Base-by-base conservation (phyloP, 2,329 filamentous ascomycete species). In the Pseudogymnoascus sp. region DNA sequence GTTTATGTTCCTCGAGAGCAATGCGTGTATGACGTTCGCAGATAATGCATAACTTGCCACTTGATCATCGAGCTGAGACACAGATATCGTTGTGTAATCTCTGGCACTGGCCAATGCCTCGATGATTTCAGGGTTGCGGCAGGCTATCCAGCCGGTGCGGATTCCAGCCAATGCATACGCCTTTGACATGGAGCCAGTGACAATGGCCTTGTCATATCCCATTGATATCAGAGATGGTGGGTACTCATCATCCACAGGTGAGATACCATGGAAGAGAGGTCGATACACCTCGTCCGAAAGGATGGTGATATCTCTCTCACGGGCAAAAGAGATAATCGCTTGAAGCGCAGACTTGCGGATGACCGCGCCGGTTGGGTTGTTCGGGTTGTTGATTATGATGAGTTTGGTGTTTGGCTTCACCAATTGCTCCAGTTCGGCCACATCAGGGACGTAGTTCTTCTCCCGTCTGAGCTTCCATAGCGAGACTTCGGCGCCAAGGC, bases 81-180 rank as follows among this genome's bases (percentile, higher is more conserved):
- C 90, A 40, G 88, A 89, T 69, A 96, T 96, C 25, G 89, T 92
- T 3, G 90, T 96, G 77, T 95, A 96, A 73, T 95, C 88, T 42
- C 91, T 81, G 1, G 87, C 86, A 12, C 78, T 75, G 9, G 87
- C 85, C 66, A 89, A 80, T 12, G 80, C 78, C 60, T 86, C 82
- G 62, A 93, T 81, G 63, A 96, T 80, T 0, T 77, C 76, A 4
- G 73, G 71, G 73, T 85, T 84, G 25, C 84, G 84, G 12, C 87
- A 88, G 3, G 89, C 90, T 64, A 93, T 81, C 92, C 92, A 97
- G 34, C 92, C 92, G 1, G 93, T 76, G 0, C 91, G 86, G 65
- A 96, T 87, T 1, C 92, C 91, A 0, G 91, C 90, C 3, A 96
- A 77, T 2, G 89, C 86, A 75, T 91, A 96, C 0, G 90, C 89